A percentile compares a stretch with the other conserved stretches of the same genome.
Evolutionary conservation across 179 eudicot species (phyloP).

Genomic region (Spergularia azorica): DNA sequence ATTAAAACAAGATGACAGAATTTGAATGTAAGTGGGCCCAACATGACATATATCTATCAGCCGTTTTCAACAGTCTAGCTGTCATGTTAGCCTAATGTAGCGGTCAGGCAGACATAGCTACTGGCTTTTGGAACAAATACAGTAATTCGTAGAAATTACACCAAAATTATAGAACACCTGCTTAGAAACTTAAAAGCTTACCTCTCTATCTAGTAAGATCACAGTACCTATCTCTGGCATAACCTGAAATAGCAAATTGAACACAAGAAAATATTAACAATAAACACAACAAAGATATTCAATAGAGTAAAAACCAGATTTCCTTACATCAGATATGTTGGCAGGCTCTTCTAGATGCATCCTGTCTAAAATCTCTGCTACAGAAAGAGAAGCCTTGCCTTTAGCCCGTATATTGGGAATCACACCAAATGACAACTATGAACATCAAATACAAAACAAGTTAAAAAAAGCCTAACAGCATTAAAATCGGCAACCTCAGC

Average conservation of each 20-base stretch:
- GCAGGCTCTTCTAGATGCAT: slow-evolving; percentile 97
- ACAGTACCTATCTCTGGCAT: slow-evolving; percentile 88
- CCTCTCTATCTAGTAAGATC: slow-evolving; percentile 94
- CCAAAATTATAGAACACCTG: neutral
- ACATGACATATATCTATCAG: neutral
- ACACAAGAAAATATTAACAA: slow-evolving; percentile 16
- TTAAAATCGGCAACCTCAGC: neutral
- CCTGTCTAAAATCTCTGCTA: slow-evolving; percentile 75
- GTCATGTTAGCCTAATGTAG: neutral
- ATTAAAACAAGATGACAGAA: neutral
- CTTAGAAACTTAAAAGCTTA: slow-evolving; percentile 26
- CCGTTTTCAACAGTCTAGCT: neutral
- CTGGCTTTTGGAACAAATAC: neutral
- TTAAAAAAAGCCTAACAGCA: slow-evolving; percentile 4
- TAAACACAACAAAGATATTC: neutral
- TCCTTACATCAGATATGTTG: slow-evolving; percentile 66
- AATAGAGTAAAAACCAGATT: neutral
- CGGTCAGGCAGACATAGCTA: neutral
- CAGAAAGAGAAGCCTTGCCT: slow-evolving; percentile 83
- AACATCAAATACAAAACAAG: slow-evolving; percentile 19
- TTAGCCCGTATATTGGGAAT: slow-evolving; percentile 94
- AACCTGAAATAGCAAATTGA: slow-evolving; percentile 45
- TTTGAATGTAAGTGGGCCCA: neutral
- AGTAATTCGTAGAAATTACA: neutral
- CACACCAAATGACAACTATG: slow-evolving; percentile 76